Evolutionary conservation across 2,329 filamentous ascomycete species (phyloP).

Genomic region (Claviceps pusilla): DNA sequence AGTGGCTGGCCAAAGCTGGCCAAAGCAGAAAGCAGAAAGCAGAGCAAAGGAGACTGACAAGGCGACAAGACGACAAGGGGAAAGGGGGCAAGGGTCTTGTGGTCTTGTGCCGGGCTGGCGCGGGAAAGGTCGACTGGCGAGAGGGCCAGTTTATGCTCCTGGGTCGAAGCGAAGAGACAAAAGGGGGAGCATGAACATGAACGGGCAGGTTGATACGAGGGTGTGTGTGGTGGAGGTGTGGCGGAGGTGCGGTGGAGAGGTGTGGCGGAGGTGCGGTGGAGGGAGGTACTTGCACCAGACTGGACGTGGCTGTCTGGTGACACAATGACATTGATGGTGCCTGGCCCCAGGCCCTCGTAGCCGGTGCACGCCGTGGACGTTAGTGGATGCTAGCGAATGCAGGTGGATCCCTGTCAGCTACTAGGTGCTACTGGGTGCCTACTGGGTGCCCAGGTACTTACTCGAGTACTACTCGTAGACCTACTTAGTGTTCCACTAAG

Average conservation of each 20-base stretch:
- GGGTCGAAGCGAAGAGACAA: neutral
- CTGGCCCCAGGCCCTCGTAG: neutral
- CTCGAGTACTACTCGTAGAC: too few species aligned
- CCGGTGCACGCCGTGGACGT: neutral
- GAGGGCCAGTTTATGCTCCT: neutral
- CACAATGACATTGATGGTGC: too few species aligned
- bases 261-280: too few species aligned
- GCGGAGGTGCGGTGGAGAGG: too few species aligned
- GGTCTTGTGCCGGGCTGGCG: neutral
- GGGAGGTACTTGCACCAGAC: too few species aligned
- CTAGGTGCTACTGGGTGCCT: too few species aligned
- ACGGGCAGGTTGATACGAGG: neutral
- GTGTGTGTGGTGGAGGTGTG: neutral
- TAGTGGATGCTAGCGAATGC: neutral
- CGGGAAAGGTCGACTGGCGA: constrained; percentile 1
- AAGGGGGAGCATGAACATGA: neutral
- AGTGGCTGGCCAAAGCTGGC: neutral
- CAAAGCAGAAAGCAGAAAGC: neutral
- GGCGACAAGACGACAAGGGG: neutral
- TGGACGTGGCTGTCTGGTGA: too few species aligned
- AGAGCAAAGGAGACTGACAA: too few species aligned
- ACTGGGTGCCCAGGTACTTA: too few species aligned
- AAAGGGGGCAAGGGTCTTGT: too few species aligned
- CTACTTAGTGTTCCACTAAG: too few species aligned
- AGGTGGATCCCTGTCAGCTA: too few species aligned